phyloP scores from a whole-genome alignment of 805 yeast genomes.

The Saturnispora mendoncae region DNA sequence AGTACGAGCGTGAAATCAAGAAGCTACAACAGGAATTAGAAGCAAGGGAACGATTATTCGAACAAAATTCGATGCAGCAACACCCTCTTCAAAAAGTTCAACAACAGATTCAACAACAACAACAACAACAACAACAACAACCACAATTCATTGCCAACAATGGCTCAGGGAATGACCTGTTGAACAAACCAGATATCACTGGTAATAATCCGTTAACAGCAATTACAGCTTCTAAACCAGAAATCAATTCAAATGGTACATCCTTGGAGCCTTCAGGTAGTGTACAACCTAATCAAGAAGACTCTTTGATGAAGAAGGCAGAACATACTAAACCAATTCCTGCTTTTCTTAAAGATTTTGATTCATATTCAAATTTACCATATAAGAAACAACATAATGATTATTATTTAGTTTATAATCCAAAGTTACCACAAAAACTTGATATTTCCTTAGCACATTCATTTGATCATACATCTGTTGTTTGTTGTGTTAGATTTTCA shows the following conservation, averaged over 20 bases:
- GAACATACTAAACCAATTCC: constrained; percentile 70
- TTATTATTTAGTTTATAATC: constrained; percentile 85
- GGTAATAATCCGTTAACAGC: too few species aligned
- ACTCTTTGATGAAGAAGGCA: constrained; percentile 33
- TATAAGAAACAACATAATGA: constrained; percentile 77
- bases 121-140: constrained; percentile 32
- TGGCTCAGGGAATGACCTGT: too few species aligned
- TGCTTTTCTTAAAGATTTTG: constrained; percentile 72
- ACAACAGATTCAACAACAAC: constrained; percentile 24
- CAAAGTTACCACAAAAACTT: constrained; percentile 63
- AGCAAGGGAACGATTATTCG: constrained; percentile 56
- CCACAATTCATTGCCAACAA: constrained; percentile 22
- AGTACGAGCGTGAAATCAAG: constrained; percentile 87
- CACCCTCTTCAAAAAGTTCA: constrained; percentile 37
- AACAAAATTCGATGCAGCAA: constrained; percentile 32
- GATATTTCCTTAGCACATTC: constrained; percentile 88
- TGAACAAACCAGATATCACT: constrained; percentile 8
- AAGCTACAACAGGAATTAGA: constrained; percentile 82
- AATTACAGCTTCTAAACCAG: too few species aligned
- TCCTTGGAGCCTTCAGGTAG: neutral
- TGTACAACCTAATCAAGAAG: constrained; percentile 13
- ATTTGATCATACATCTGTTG: constrained; percentile 87
- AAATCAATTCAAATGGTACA: too few species aligned
- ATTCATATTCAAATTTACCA: constrained; percentile 65
- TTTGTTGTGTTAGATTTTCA: constrained; percentile 91